Evolutionary conservation across 2,329 filamentous ascomycete genomes (phyloP), one percentile per base, ranked within the genome.

Genomic region (Aspergillus brunneoviolaceus): DNA sequence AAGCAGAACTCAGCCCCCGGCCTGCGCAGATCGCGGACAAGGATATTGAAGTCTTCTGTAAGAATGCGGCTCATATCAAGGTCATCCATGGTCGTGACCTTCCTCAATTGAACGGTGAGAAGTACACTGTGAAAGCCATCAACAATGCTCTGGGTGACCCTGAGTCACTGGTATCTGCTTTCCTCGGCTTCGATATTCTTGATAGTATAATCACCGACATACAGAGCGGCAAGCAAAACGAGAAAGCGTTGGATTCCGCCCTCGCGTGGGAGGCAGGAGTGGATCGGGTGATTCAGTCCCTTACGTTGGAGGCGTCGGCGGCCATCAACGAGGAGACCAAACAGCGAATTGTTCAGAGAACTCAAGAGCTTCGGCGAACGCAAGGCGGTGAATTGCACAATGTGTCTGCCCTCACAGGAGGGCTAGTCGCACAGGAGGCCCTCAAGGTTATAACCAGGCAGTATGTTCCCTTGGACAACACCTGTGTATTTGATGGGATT

Each of bases 341-440:
- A 49, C 77, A 83, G 62, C 81, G 81, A 21, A 77, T 88, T 27
- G 61, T 72, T 25, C 78, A 86, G 66, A 81, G 84, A 14, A 83
- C 86, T 1, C 79, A 86, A 60, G 90, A 93, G 74, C 82, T 92
- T 49, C 85, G 88, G 35, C 87, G 96, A 61, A 90, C 91, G 39
- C 87, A 86, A 51, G 91, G 91, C 29, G 90, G 87, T 57, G 96
- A 99, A 75, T 80, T 99, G 61, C 95, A 99, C 79, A 98, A 97
- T 73, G 90, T 96, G 58, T 90, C 93, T 33, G 89, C 93, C 27
- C 79, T 96, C 58, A 89, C 88, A 1, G 96, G 95, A 31, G 96
- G 95, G 3, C 89, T 99, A 80, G 89, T 96, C 51, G 92, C 94
- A n/a, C 96, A 99, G 77, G 95, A 99, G 79, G 86, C 94, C 63